These are phyloP conservation scores for Ustilago crameri DNA, from an alignment of 1,284 basidiomycete species.

Conservation along the genomic window DNA sequence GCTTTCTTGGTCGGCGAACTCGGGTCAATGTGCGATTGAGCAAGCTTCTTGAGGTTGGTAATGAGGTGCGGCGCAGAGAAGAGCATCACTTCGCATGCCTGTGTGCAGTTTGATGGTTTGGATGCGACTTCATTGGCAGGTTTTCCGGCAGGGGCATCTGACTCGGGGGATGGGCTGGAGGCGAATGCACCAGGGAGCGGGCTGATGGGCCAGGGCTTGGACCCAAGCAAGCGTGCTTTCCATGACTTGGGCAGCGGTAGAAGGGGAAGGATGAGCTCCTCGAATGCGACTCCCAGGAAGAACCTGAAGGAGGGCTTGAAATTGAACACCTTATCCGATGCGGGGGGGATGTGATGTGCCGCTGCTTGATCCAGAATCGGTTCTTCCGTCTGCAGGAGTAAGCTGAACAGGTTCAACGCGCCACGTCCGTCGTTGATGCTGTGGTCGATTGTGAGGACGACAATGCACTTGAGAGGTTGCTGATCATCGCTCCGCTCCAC, in stretches of 20 bases:
- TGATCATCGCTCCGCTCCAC: not conserved
- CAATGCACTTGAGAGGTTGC: slow-evolving; percentile 1
- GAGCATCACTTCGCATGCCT: slow-evolving; percentile 8
- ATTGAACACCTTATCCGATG: slow-evolving; percentile 29
- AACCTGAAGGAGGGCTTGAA: slow-evolving; percentile 21
- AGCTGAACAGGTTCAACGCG: slow-evolving; percentile 23
- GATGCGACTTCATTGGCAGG: not conserved
- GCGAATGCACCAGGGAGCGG: not conserved
- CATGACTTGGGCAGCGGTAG: slow-evolving; percentile 13
- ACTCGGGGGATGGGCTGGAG: no score
- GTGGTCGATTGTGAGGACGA: slow-evolving; percentile 28
- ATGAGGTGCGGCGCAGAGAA: slow-evolving; percentile 17
- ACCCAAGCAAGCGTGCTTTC: slow-evolving; percentile 7
- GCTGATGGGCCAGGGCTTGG: slow-evolving; percentile 19
- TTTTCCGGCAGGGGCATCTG: no score
- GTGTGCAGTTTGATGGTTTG: slow-evolving; percentile 3
- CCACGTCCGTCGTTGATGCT: slow-evolving; percentile 37
- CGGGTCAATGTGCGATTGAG: slow-evolving; percentile 3
- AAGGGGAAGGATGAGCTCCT: slow-evolving; percentile 24
- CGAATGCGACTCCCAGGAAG: slow-evolving; percentile 14
- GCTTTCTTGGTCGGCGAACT: slow-evolving; percentile 3
- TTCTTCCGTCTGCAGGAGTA: slow-evolving; percentile 5
- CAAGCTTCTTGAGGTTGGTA: slow-evolving; percentile 21
- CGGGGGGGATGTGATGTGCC: slow-evolving; percentile 7
- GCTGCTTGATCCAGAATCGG: not conserved